Evolutionary conservation across 1,284 basidiomycete genomes (phyloP).

Genomic region (Apiotrichum veenhuisii): DNA sequence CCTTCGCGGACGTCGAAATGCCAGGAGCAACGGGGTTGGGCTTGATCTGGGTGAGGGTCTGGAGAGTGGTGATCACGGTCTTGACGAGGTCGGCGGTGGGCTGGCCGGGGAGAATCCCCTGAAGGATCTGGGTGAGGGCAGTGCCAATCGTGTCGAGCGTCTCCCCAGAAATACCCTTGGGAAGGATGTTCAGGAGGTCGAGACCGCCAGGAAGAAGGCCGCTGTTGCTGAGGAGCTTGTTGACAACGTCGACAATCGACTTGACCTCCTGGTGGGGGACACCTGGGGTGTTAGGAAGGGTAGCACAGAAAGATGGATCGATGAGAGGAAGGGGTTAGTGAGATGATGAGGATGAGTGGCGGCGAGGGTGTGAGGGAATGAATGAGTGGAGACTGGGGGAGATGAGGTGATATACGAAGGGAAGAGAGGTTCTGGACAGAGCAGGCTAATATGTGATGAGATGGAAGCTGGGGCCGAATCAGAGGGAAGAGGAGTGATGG

Average conservation of each 20-base stretch:
- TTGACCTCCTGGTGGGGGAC: not conserved
- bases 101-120: not conserved
- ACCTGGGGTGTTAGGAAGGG: not conserved
- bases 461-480: too few relatives aligned
- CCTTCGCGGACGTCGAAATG: not conserved
- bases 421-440: too few relatives aligned
- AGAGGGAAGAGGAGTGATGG: too few relatives aligned
- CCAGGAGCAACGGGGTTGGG: not conserved
- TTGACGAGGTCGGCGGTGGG: not conserved
- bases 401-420: too few relatives aligned
- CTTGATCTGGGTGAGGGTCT: not conserved
- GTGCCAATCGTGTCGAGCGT: not conserved
- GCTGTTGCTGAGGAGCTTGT: constrained; percentile 1
- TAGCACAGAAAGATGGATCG: not conserved
- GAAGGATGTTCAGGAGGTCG: not conserved
- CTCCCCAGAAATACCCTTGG: not conserved
- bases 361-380: too few relatives aligned
- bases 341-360: too few relatives aligned
- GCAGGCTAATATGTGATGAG: too few relatives aligned
- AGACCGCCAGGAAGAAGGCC: not conserved
- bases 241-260: not conserved
- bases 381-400: too few relatives aligned
- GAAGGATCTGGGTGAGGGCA: constrained; percentile 1
- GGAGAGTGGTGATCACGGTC: constrained; percentile 1
- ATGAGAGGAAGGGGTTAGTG: not conserved